phyloP scores from a whole-genome alignment of 2,329 filamentous ascomycete genomes.

The Sclerotinia borealis region DNA sequence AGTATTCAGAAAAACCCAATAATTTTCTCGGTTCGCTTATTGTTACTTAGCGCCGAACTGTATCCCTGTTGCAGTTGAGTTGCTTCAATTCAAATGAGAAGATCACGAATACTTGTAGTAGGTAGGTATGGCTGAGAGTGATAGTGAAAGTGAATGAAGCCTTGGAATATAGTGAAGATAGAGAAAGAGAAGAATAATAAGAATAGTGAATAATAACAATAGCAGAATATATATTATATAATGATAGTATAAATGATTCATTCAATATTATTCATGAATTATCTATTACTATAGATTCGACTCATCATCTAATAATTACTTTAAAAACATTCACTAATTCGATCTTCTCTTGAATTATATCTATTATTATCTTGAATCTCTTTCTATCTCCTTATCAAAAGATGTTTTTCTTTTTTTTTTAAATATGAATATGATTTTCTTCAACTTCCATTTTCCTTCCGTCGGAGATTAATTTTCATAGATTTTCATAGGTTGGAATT shows the following conservation, averaged over 20 bases:
- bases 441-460: not conserved
- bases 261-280: no score
- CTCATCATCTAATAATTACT: no score
- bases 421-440: not conserved
- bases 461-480: not conserved
- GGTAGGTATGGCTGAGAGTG: not conserved
- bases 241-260: no score
- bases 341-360: no score
- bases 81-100: constrained; percentile 9
- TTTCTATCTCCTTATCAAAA: not conserved
- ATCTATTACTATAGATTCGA: no score
- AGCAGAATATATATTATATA: no score
- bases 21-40: constrained; percentile 9
- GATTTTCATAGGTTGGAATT: not conserved
- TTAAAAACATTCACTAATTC: no score
- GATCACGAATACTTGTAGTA: constrained; percentile 11
- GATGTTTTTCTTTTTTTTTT: not conserved
- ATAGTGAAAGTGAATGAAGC: no score
- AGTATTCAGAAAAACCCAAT: constrained; percentile 9
- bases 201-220: not conserved
- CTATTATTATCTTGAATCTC: no score
- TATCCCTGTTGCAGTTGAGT: constrained; percentile 7
- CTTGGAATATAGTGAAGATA: no score
- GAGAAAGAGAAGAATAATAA: not conserved
- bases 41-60: not conserved